These are phyloP conservation scores for Macrolepiota fuliginosa DNA, from an alignment of 768 basidiomycete species.

Conservation along the genomic window DNA sequence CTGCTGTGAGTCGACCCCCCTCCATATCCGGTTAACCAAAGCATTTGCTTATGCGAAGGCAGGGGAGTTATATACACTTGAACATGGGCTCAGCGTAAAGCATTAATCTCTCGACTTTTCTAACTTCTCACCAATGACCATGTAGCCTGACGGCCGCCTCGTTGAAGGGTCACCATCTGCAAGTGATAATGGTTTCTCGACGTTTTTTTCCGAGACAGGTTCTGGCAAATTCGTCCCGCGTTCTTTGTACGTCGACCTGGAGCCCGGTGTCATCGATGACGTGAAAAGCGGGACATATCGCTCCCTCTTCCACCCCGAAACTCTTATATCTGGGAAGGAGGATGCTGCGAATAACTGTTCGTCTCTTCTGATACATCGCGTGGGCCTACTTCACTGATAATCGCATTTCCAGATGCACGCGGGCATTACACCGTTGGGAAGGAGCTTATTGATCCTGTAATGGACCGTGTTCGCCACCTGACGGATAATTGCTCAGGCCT, in stretches of 20 bases:
- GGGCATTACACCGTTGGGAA: slow-evolving; percentile 99
- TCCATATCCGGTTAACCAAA: slow-evolving; percentile 12
- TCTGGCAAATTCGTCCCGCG: slow-evolving; percentile 95
- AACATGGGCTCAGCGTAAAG: slow-evolving; percentile 93
- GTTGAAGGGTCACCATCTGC: slow-evolving; percentile 63
- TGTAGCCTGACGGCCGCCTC: slow-evolving; percentile 89
- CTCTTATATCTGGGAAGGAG: slow-evolving; percentile 96
- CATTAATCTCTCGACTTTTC: background rate
- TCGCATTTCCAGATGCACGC: slow-evolving; percentile 70
- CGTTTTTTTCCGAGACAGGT: slow-evolving; percentile 96
- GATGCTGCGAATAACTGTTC: slow-evolving; percentile 99
- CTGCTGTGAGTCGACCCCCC: slow-evolving; percentile 93
- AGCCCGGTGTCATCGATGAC: slow-evolving; percentile 94
- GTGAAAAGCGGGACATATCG: slow-evolving; percentile 91
- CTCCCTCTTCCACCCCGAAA: slow-evolving; percentile 96
- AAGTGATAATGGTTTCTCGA: slow-evolving; percentile 87
- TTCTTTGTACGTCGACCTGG: slow-evolving; percentile 94
- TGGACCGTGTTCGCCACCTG: slow-evolving; percentile 93
- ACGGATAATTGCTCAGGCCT: slow-evolving; percentile 96
- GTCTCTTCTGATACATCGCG: slow-evolving; percentile 22
- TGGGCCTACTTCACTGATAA: slow-evolving; percentile 16
- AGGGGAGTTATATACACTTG: slow-evolving; percentile 98
- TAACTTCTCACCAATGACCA: slow-evolving; percentile 18
- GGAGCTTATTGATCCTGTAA: slow-evolving; percentile 93
- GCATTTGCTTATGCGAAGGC: slow-evolving; percentile 24